These are phyloP conservation scores for Suillus cothurnatus DNA, from an alignment of 768 basidiomycete species.

Conservation along the genomic window DNA sequence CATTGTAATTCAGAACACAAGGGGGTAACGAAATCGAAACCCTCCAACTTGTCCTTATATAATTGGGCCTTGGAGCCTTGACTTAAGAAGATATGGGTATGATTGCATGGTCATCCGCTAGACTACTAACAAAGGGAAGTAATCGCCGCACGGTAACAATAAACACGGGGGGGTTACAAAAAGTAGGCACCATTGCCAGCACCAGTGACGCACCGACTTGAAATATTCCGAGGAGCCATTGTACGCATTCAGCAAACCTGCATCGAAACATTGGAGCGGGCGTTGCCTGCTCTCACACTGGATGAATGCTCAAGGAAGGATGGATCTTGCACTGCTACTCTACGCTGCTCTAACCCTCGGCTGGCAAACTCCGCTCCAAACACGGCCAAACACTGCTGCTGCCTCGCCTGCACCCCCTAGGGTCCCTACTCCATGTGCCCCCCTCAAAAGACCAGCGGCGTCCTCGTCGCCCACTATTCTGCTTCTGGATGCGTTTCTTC, in stretches of 20 bases:
- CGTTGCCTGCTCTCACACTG: too few species aligned
- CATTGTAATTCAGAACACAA: constrained; percentile 21
- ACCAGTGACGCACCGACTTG: neutral
- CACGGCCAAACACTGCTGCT: too few species aligned
- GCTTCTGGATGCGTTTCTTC: too few species aligned
- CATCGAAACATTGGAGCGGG: neutral
- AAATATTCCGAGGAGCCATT: neutral
- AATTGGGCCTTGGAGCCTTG: neutral
- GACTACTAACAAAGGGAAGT: neutral
- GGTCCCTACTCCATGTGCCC: too few species aligned
- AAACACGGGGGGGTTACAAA: neutral
- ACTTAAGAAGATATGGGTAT: neutral
- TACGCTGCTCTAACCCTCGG: too few species aligned
- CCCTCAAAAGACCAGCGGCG: too few species aligned
- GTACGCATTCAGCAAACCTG: neutral
- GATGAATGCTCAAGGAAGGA: too few species aligned
- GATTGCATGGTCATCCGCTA: neutral
- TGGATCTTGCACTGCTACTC: too few species aligned
- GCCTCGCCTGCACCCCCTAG: too few species aligned
- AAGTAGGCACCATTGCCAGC: neutral
- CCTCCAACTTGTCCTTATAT: neutral
- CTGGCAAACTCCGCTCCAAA: too few species aligned
- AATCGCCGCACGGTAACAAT: neutral
- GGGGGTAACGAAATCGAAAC: neutral
- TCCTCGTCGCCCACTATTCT: too few species aligned